Percentiles rank a stretch among this genome's conserved stretches.
Evolutionary conservation across 2,329 filamentous ascomycete genomes (phyloP).

Genomic region (Hypomyces rosellus): DNA sequence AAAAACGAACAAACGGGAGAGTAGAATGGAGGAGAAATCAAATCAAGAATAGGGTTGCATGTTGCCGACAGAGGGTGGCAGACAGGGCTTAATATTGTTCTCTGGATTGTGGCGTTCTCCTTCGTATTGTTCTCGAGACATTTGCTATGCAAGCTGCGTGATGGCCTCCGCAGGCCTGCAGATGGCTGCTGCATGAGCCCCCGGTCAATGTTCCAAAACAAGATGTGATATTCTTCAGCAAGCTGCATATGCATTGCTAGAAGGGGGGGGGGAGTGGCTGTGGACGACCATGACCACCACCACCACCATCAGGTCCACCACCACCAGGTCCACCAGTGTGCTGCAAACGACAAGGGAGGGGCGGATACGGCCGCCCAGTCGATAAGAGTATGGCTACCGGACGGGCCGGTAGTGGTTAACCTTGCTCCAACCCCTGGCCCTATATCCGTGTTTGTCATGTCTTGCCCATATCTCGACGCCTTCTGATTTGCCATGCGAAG

Average conservation of each 20-base stretch:
- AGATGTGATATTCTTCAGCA: no score
- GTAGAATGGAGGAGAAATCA: background rate
- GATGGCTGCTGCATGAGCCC: no score
- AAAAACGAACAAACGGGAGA: background rate
- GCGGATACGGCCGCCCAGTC: background rate
- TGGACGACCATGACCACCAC: no score
- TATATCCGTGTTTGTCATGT: background rate
- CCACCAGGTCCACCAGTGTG: background rate
- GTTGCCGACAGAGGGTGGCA: background rate
- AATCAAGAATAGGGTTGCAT: background rate
- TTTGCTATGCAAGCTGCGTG: background rate
- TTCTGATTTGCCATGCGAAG: no score
- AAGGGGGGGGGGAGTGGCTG: no score
- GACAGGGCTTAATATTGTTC: slow-evolving; percentile 27
- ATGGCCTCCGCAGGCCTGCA: no score
- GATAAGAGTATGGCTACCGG: background rate
- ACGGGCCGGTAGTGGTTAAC: background rate
- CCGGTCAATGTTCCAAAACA: no score
- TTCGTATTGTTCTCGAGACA: slow-evolving; percentile 30
- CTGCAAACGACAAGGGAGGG: background rate
- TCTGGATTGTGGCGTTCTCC: slow-evolving; percentile 21
- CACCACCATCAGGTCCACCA: no score
- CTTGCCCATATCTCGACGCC: background rate
- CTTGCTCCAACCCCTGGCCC: background rate
- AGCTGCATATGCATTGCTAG: no score